Evolutionary conservation across 441 rosid genomes (phyloP), one percentile per base, ranked within the genome.

Genomic region (Flueggea neowawraea): DNA sequence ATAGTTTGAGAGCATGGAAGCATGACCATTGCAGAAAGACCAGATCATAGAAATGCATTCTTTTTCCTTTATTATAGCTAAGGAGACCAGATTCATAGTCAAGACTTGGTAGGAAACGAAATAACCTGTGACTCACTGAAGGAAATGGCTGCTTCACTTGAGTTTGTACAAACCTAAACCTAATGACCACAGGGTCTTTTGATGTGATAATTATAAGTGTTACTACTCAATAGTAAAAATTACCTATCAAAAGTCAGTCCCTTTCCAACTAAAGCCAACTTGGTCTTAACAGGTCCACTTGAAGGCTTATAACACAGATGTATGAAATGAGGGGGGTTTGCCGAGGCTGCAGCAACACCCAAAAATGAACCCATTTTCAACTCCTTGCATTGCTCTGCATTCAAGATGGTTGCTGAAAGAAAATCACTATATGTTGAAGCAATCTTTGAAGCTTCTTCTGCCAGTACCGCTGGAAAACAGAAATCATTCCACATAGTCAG

Each of bases 241-340:
- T 57, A 91, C 99, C 99, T 78, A 87, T 94, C 97, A 74, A 94
- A 94, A 52, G 97, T 94, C 78, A 94, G 77, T 43, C 89, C 97
- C 70, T 94, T 94, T 57, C 98, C 98, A 56, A 91, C 96, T 70
- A 94, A 81, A 17, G 86, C 97, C 70, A 94, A 75, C 75, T 89
- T 94, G 58, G 80, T 66, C 71, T 89, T 89, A 66, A 86, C 82
- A 58, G 88, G 75, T 60, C 96, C 96, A 69, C 69, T 72, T 0
- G 80, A 15, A 52, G 97, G 97, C 72, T 84, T 94, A 66, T 94
- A 91, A 48, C 89, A 82, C 66, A 94, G 81, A 67, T 91, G 96
- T 57, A 87, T 87, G 73, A 94, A 94, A 71, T 76, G 77, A 55
- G 97, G 95, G 0, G 88, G 91, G 69, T 91, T 95, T n/a, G 86